phyloP scores from a whole-genome alignment of 2,329 filamentous ascomycete genomes.

The Ceratocystis cubensis region DNA sequence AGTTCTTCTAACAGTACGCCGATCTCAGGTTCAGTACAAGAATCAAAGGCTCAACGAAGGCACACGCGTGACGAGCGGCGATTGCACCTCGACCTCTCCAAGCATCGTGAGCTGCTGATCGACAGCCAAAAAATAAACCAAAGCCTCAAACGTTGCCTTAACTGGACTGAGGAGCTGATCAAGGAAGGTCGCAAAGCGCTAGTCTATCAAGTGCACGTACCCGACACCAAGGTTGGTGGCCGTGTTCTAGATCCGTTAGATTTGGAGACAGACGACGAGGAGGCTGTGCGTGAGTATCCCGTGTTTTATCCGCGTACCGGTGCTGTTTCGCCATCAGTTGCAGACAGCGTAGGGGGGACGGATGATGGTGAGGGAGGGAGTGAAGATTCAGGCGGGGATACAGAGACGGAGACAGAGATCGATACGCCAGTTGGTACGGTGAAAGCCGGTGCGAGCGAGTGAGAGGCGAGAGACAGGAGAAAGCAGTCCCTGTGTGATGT shows the following conservation, averaged over 20 bases:
- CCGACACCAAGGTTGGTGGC: conserved; percentile 70
- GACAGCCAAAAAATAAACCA: conserved; percentile 95
- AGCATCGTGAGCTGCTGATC: conserved; percentile 76
- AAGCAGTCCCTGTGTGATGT: too few species aligned
- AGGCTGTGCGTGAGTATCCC: conserved; percentile 13
- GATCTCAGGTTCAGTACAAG: conserved; percentile 32
- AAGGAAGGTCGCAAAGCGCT: conserved; percentile 78
- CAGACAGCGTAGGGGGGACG: conserved; percentile 16
- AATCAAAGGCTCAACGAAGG: conserved; percentile 38
- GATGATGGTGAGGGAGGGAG: conserved; percentile 25
- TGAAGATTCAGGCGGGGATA: conserved; percentile 24
- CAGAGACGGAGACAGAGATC: conserved; percentile 20
- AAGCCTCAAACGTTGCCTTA: conserved; percentile 76
- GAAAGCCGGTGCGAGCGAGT: neutral
- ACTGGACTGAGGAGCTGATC: conserved; percentile 83
- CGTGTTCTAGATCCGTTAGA: conserved; percentile 59
- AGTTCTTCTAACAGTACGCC: conserved; percentile 34
- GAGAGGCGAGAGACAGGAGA: neutral
- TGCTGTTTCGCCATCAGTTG: conserved; percentile 13
- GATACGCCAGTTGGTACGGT: conserved; percentile 14
- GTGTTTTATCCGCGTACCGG: conserved; percentile 21
- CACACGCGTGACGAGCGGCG: conserved; percentile 68
- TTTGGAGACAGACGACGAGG: conserved; percentile 38
- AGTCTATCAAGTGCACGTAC: conserved; percentile 64
- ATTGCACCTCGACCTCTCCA: conserved; percentile 70